These are phyloP conservation scores for Candida quercuum DNA, from an alignment of 805 yeast genomes.

Conservation along the genomic window DNA sequence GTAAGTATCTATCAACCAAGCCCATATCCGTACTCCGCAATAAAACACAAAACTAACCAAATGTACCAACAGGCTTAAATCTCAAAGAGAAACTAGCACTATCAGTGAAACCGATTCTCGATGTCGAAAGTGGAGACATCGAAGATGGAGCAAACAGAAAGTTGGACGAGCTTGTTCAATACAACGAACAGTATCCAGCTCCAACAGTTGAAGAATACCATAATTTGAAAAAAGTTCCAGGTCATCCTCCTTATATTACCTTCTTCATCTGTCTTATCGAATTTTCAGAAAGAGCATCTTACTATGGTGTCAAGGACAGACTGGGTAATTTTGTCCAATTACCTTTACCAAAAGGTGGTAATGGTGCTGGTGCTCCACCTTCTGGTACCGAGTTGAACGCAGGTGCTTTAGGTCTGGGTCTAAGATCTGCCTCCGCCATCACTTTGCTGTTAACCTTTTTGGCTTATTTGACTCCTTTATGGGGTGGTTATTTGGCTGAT, in stretches of 20 bases:
- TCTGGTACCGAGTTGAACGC: constrained; percentile 19
- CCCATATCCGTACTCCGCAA: too few species aligned
- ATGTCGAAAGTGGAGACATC: not conserved
- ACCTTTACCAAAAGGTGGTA: constrained; percentile 31
- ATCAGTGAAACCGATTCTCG: not conserved
- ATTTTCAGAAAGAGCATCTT: constrained; percentile 76
- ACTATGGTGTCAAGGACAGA: constrained; percentile 72
- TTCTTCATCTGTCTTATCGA: constrained; percentile 62
- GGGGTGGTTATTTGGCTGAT: constrained; percentile 74
- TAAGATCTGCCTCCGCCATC: constrained; percentile 63
- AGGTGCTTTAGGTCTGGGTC: constrained; percentile 58
- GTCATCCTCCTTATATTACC: constrained; percentile 41
- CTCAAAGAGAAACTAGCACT: not conserved
- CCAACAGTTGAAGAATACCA: constrained; percentile 43
- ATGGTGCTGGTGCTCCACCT: constrained; percentile 28
- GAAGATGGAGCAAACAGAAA: not conserved
- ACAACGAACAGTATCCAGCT: constrained; percentile 16
- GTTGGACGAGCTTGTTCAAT: constrained; percentile 7
- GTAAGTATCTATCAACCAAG: too few species aligned
- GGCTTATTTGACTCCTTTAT: constrained; percentile 76
- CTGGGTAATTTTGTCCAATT: constrained; percentile 77
- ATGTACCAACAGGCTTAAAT: not conserved
- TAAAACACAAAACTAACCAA: too few species aligned
- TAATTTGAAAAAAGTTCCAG: constrained; percentile 33
- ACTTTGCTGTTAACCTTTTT: constrained; percentile 75